Evolutionary conservation across 768 basidiomycete species (phyloP), one percentile per base, ranked within the genome.

Genomic region (Termitomyces eurrhizus): DNA sequence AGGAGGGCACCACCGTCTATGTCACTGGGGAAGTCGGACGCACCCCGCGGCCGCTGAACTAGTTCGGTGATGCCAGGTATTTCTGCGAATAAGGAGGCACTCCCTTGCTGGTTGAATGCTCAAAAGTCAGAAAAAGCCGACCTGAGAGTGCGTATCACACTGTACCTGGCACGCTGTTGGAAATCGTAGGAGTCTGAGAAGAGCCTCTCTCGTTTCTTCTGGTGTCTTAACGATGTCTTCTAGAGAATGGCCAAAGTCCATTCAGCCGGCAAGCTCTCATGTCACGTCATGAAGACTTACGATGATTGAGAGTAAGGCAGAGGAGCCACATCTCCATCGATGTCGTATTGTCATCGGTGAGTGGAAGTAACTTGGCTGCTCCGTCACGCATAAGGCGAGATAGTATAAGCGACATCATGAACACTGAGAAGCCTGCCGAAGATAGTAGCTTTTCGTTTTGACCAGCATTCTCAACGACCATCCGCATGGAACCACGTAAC

Each of bases 401-500:
- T 50, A 63, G 62, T 32, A 73, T 69, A 12, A 78, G 64, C 13
- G 65, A 62, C 57, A 78, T 64, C 42, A 80, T 68, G 64, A 77
- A 80, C 21, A 63, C 64, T 8, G 76, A 62, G 63, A 84, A 77
- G 35, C 76, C 73, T 42, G 73, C 78, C 21, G 68, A 63, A 16
- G 68, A 66, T 11, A 87, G 75, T 29, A 85, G 80, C 26, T 62
- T 67, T 58, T 77, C 77, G 64, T 85, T 86, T 53, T 75, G 68
- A 3, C 74, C 75, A 41, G 78, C 77, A 64, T 80, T 81, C 67
- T 89, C 88, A 36, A 86, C 67, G n/a, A 83, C 67, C 82, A 88
- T 86, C 62, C 84, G 75, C 59, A 85, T 76, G 7, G 79, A 79
- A 8, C 80, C 80, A 80, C 84, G 86, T 26, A 88, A 66, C 67